Conservation (phyloP, 768 basidiomycete species). For the Auricularia sp. region DNA sequence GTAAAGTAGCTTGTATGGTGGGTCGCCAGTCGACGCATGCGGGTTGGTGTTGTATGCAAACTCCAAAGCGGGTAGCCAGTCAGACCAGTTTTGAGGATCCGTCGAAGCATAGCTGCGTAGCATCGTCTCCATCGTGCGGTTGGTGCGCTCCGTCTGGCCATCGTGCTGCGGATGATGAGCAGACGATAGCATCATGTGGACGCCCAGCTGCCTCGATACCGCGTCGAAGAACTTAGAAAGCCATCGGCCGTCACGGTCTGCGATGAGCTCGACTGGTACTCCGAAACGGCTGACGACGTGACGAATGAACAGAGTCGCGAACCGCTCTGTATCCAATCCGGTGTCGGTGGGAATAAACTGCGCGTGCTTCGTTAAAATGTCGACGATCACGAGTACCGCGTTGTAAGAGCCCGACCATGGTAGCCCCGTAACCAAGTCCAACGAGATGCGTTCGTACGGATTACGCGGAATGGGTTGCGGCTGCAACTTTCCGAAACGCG, state of each 20-base stretch:
- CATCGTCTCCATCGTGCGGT: constrained; percentile 20
- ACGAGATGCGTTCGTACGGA: constrained; percentile 15
- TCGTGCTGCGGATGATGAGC: constrained; percentile 22
- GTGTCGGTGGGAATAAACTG: constrained; percentile 11
- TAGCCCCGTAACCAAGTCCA: constrained; percentile 19
- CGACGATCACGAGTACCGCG: constrained; percentile 15
- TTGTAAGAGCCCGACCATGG: constrained; percentile 12
- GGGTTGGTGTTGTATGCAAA: constrained; percentile 22
- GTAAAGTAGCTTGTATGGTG: constrained; percentile 29
- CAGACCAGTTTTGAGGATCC: constrained; percentile 24
- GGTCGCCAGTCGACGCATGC: constrained; percentile 23
- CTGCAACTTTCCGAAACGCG: constrained; percentile 1
- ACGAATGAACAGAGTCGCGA: constrained; percentile 7
- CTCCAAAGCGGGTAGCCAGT: constrained; percentile 15
- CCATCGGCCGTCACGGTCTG: constrained; percentile 9
- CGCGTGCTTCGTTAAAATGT: constrained; percentile 12
- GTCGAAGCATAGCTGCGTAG: constrained; percentile 13
- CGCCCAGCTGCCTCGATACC: neutral
- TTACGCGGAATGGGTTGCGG: constrained; percentile 7
- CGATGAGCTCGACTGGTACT: constrained; percentile 3
- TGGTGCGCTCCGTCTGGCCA: constrained; percentile 23
- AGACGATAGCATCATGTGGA: neutral
- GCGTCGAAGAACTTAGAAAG: constrained; percentile 5
- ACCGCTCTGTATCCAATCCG: neutral
- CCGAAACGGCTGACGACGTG: constrained; percentile 8